These are phyloP conservation scores for Talaromyces sp. DNA, from an alignment of 2,329 filamentous ascomycete genomes.

Conservation along the genomic window DNA sequence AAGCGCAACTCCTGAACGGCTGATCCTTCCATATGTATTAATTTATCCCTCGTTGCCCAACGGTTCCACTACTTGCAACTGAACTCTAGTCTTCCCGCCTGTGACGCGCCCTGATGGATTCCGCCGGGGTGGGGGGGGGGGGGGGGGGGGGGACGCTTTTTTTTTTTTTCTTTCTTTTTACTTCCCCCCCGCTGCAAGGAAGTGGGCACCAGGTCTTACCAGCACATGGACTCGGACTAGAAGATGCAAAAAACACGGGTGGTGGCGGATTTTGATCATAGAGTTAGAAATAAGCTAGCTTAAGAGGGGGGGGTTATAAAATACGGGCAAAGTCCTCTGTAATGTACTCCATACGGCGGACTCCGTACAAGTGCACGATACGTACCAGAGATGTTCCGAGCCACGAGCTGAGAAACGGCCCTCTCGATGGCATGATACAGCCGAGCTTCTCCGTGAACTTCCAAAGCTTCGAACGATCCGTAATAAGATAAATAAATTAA, in stretches of 20 bases:
- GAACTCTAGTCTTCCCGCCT: background rate
- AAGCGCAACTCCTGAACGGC: conserved; percentile 1
- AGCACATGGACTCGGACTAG: no score
- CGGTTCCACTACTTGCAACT: conserved; percentile 10
- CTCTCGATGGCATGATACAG: no score
- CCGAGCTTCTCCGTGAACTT: no score
- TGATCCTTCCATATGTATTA: conserved; percentile 11
- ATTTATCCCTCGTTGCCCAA: conserved; percentile 22
- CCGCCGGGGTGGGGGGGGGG: background rate
- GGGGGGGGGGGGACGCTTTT: background rate
- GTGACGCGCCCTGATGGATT: background rate
- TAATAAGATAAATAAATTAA: no score
- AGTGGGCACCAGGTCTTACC: background rate
- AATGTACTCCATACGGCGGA: background rate
- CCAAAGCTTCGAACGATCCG: no score
- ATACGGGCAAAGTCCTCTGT: no score
- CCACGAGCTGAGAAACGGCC: no score
- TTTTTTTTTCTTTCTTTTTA: background rate
- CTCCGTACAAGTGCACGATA: background rate
- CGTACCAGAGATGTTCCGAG: no score
- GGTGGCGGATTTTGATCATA: background rate
- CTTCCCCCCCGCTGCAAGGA: background rate
- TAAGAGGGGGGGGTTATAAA: no score
- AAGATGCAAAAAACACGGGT: no score
- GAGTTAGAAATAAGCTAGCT: no score